These are phyloP conservation scores for Auricularia sp. DNA, from an alignment of 768 basidiomycete genomes.

Conservation along the genomic window DNA sequence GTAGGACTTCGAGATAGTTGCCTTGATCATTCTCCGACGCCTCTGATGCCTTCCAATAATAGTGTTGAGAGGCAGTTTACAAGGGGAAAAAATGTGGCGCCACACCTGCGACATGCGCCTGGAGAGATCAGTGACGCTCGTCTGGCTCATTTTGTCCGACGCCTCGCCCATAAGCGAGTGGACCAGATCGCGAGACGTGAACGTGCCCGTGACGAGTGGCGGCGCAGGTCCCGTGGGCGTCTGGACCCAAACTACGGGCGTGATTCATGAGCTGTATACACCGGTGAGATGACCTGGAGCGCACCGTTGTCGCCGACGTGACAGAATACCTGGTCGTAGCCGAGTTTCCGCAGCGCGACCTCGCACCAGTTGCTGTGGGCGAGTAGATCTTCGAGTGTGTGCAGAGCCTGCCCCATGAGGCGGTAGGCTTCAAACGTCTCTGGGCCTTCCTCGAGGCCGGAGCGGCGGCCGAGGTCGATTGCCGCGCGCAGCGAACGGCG, in stretches of 20 bases:
- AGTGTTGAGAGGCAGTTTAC: background rate
- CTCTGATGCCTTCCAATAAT: constrained; percentile 5
- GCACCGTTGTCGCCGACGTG: constrained; percentile 62
- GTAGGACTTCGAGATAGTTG: constrained; percentile 26
- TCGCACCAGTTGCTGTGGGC: constrained; percentile 81
- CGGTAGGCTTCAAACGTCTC: constrained; percentile 64
- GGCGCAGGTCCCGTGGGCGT: constrained; percentile 48
- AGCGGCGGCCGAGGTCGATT: constrained; percentile 57
- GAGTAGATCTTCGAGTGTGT: constrained; percentile 64
- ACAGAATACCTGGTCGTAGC: constrained; percentile 62
- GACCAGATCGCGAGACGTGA: constrained; percentile 56
- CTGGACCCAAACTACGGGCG: constrained; percentile 25
- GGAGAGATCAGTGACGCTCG: constrained; percentile 49
- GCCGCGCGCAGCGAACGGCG: constrained; percentile 52
- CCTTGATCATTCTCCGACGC: constrained; percentile 23
- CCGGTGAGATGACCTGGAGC: background rate
- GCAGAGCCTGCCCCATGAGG: constrained; percentile 59
- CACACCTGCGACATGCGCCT: constrained; percentile 37
- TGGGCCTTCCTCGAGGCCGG: constrained; percentile 40
- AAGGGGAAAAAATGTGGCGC: background rate
- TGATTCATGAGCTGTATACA: constrained; percentile 2
- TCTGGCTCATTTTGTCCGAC: constrained; percentile 51
- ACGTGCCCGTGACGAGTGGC: constrained; percentile 60
- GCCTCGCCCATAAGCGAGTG: constrained; percentile 58
- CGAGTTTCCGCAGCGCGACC: constrained; percentile 57